Evolutionary conservation across 2,329 filamentous ascomycete species (phyloP), one percentile per base, ranked within the genome.

Genomic region (Aspergillus sp.): DNA sequence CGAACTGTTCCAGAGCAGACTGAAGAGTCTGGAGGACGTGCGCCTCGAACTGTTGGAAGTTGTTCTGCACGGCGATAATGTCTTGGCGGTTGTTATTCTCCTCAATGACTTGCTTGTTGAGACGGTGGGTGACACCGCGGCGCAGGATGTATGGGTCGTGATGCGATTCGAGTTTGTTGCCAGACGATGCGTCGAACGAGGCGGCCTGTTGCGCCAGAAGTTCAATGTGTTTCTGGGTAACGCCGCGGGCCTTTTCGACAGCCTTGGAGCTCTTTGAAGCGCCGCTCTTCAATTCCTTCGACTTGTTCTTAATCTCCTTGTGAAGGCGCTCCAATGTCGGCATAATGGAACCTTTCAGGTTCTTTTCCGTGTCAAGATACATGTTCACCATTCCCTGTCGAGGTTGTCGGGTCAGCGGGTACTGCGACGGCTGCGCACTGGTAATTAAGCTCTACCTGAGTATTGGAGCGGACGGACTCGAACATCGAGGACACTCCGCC

Each of bases 51-150:
- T 85, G 80, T 51, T 87, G 79, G 69, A 97, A 96, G 69, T 90
- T 90, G 75, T 88, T 86, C 74, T 99, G 94, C n/a, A 96, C 88
- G 9, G 87, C 82, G 56, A 99, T 82, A 52, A 97, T 82, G 68
- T 99, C 94, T 68, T 95, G 90, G 59, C 87, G 85, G 75, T 95
- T 93, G 78, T 92, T 95, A 80, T 99, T 99, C 78, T 99, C 94
- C 68, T 96, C 90, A 44, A 90, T 79, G 33, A 97, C 83, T 76
- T 99, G 94, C 77, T 89, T 93, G 80, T 90, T 86, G 50, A 99
- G 79, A 41, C 91, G 86, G 76, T 96, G 83, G 59, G 89, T 76
- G 52, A 96, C 85, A 54, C 89, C 89, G 30, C 93, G 86, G 64
- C 87, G 84, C 43, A 97, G 71, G 51, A 97, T 81, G 68, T 97